Percentiles rank a stretch among this genome's conserved stretches.
Evolutionary conservation across 257 asterid genomes (phyloP).

Genomic region (Solanum clarkiae): DNA sequence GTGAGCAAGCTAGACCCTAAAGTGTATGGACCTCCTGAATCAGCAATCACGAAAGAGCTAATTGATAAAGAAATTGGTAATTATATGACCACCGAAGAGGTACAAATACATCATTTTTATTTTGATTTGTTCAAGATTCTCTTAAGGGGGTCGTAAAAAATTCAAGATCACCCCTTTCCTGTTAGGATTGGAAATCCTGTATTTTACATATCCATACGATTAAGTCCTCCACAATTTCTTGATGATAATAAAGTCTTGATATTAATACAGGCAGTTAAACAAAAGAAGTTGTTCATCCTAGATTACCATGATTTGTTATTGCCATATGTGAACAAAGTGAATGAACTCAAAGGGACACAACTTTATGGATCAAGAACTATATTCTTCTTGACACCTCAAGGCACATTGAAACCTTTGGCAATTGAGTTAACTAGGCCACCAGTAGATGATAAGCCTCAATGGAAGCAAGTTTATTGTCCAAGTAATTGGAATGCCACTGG

Average conservation of each 20-base stretch:
- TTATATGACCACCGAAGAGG: slow-evolving; percentile 46
- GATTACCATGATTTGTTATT: slow-evolving; percentile 61
- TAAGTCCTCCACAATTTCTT: no score
- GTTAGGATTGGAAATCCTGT: no score
- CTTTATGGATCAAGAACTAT: slow-evolving; percentile 67
- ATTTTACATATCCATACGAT: no score
- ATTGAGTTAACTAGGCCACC: slow-evolving; percentile 76
- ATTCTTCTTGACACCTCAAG: slow-evolving; percentile 36
- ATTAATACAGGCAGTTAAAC: slow-evolving; percentile 40
- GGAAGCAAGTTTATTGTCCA: slow-evolving; percentile 38
- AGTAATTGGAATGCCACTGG: slow-evolving; percentile 39
- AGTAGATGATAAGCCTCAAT: slow-evolving; percentile 38
- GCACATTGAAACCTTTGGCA: slow-evolving; percentile 49
- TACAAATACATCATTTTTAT: background rate
- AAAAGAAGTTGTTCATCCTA: slow-evolving; percentile 51
- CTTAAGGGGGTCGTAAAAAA: background rate
- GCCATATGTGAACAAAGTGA: slow-evolving; percentile 59
- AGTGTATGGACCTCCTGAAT: slow-evolving; percentile 64
- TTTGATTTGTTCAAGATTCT: background rate
- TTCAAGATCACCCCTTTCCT: background rate
- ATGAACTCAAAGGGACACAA: slow-evolving; percentile 38
- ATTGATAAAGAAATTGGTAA: slow-evolving; percentile 38
- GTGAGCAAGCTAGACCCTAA: slow-evolving; percentile 57
- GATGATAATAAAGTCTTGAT: background rate
- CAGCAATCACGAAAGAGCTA: slow-evolving; percentile 40